These are phyloP conservation scores for Celoporthe dispersa DNA, from an alignment of 2,329 filamentous ascomycete species.

Conservation along the genomic window DNA sequence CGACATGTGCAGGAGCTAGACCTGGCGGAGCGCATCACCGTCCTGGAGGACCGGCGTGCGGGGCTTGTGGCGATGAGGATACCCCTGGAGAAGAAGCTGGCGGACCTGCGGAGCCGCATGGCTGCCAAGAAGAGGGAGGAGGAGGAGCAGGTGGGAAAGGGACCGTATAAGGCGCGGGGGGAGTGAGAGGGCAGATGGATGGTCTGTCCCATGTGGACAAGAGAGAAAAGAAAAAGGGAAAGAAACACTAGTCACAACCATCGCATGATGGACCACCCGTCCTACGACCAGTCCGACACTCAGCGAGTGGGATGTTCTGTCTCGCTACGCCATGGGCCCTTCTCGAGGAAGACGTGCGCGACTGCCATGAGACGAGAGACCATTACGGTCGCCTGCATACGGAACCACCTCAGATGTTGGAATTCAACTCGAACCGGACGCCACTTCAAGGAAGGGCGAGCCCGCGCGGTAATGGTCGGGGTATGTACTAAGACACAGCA, in stretches of 20 bases:
- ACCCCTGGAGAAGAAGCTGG: constrained; percentile 40
- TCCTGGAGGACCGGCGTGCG: constrained; percentile 36
- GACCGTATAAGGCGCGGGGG: neutral
- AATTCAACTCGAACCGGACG: too few species aligned
- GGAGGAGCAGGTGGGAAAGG: constrained; percentile 4
- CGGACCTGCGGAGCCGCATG: constrained; percentile 36
- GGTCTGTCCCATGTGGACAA: neutral
- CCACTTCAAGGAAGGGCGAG: too few species aligned
- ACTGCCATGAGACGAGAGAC: neutral
- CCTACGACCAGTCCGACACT: neutral
- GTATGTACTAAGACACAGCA: neutral
- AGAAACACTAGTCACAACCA: neutral
- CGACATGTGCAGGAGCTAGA: constrained; percentile 35
- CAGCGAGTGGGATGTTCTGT: neutral
- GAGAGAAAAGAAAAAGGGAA: neutral
- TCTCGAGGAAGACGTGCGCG: neutral
- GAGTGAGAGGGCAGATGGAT: neutral
- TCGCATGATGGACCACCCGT: neutral
- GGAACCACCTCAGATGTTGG: too few species aligned
- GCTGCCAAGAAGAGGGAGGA: constrained; percentile 21
- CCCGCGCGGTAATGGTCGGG: too few species aligned
- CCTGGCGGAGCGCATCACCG: constrained; percentile 37
- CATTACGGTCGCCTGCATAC: neutral
- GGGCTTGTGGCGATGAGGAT: constrained; percentile 34
- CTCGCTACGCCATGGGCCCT: too few species aligned